These are phyloP conservation scores for Geosmithia morbida DNA, from an alignment of 2,329 filamentous ascomycete genomes.

Conservation along the genomic window DNA sequence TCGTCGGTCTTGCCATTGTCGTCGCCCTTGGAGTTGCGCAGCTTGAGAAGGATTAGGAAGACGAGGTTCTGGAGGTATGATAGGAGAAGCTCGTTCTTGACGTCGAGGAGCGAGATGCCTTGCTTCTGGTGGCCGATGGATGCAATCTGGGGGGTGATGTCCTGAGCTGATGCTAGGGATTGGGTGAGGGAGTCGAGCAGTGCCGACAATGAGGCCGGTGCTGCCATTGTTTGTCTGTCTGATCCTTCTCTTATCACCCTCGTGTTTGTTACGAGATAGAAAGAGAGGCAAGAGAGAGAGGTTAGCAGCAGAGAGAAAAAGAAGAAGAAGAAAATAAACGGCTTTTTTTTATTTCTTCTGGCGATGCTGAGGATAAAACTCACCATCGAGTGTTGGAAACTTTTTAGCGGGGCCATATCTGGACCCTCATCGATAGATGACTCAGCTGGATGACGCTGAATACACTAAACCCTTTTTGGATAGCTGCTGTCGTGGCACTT, in stretches of 20 bases:
- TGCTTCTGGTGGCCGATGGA: slow-evolving; percentile 60
- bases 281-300: not conserved
- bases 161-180: slow-evolving; percentile 47
- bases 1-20: slow-evolving; percentile 10
- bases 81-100: slow-evolving; percentile 93
- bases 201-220: slow-evolving; percentile 31
- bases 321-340: too few relatives aligned
- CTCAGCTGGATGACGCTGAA: not conserved
- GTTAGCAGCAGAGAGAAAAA: not conserved
- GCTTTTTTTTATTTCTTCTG: not conserved
- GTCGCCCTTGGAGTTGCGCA: slow-evolving; percentile 39
- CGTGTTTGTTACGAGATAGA: not conserved
- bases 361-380: not conserved
- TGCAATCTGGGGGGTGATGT: slow-evolving; percentile 49
- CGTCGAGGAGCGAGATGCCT: slow-evolving; percentile 86
- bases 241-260: too few relatives aligned
- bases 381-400: slow-evolving; percentile 6
- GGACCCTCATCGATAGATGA: not conserved
- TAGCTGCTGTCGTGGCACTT: not conserved
- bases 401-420: slow-evolving; percentile 14
- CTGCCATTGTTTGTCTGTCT: slow-evolving; percentile 23
- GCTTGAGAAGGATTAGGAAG: slow-evolving; percentile 69
- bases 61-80: slow-evolving; percentile 92
- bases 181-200: slow-evolving; percentile 40
- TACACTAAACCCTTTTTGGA: not conserved